These are phyloP conservation scores for Zygosaccharomyces kombuchaensis DNA, from an alignment of 805 yeast species.

Conservation along the genomic window DNA sequence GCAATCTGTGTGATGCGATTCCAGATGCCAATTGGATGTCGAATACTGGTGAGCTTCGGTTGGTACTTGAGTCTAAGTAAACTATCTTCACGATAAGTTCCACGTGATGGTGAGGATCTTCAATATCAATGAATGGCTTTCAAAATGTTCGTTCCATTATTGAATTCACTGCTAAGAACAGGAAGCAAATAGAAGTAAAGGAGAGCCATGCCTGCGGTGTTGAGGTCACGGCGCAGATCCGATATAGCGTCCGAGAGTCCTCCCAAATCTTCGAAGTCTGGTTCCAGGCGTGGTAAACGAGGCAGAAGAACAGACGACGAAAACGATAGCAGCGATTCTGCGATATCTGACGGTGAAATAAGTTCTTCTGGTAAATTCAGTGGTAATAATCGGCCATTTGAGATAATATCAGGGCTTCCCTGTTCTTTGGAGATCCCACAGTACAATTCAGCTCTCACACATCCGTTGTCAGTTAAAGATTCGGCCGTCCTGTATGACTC, in stretches of 20 bases:
- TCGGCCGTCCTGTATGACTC: slow-evolving; percentile 70
- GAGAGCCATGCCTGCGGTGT: slow-evolving; percentile 12
- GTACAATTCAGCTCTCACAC: slow-evolving; percentile 49
- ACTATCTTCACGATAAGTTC: not conserved
- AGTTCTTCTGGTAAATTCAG: slow-evolving; percentile 9
- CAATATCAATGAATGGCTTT: not conserved
- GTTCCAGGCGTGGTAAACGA: slow-evolving; percentile 10
- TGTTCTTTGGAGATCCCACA: slow-evolving; percentile 56
- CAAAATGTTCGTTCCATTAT: too few species aligned
- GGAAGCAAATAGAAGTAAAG: not conserved
- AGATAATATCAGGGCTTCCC: slow-evolving; percentile 61
- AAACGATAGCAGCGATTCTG: slow-evolving; percentile 11
- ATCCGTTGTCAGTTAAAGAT: slow-evolving; percentile 67
- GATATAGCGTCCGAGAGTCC: slow-evolving; percentile 6
- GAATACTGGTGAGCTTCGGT: too few species aligned
- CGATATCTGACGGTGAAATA: slow-evolving; percentile 8
- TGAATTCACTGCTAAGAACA: not conserved
- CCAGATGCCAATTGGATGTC: too few species aligned
- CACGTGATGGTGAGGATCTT: slow-evolving; percentile 5
- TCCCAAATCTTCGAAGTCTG: slow-evolving; percentile 2
- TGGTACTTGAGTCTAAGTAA: not conserved
- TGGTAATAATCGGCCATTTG: slow-evolving; percentile 51
- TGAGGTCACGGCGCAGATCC: slow-evolving; percentile 12
- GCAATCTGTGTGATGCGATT: not conserved
- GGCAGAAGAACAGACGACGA: slow-evolving; percentile 21